Percentiles rank a stretch among this genome's conserved stretches.
These are phyloP conservation scores for Xylaria intraflava DNA, from an alignment of 495 filamentous ascomycete species.

Conservation along the genomic window DNA sequence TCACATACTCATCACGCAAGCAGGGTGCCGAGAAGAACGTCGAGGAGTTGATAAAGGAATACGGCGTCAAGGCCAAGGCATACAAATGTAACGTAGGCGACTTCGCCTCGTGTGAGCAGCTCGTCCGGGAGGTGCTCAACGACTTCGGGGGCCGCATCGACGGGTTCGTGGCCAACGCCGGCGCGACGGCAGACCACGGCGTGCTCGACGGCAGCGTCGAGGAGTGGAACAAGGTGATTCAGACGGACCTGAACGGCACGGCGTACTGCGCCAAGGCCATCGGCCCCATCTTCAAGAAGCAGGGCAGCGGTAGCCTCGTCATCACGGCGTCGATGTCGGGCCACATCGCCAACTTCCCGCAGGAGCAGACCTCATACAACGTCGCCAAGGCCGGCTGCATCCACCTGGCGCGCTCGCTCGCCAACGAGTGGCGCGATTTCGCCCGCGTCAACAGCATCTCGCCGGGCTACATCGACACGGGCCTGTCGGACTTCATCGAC, in stretches of 20 bases:
- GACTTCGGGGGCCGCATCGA: slow-evolving; percentile 54
- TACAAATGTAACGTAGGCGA: slow-evolving; percentile 63
- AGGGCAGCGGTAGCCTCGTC: slow-evolving; percentile 42
- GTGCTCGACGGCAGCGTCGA: slow-evolving; percentile 35
- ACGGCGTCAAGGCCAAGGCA: slow-evolving; percentile 56
- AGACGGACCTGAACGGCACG: slow-evolving; percentile 59
- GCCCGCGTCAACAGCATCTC: slow-evolving; percentile 73
- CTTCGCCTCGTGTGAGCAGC: slow-evolving; percentile 43
- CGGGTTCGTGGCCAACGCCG: slow-evolving; percentile 43
- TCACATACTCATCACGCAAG: slow-evolving; percentile 40
- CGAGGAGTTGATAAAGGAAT: slow-evolving; percentile 37
- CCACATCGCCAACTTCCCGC: slow-evolving; percentile 68
- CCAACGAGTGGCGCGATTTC: slow-evolving; percentile 74
- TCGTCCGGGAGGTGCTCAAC: slow-evolving; percentile 46
- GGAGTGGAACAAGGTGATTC: slow-evolving; percentile 49
- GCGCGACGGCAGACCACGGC: slow-evolving; percentile 37
- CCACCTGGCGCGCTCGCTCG: slow-evolving; percentile 65
- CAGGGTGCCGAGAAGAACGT: slow-evolving; percentile 55
- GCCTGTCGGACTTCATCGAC: slow-evolving; percentile 67
- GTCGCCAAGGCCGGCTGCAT: slow-evolving; percentile 74
- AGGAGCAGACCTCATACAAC: slow-evolving; percentile 72
- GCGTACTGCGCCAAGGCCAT: slow-evolving; percentile 58
- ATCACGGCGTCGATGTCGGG: slow-evolving; percentile 63
- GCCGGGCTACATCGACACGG: slow-evolving; percentile 76
- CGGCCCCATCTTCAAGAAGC: slow-evolving; percentile 53